Base-by-base conservation (phyloP, 2,329 filamentous ascomycete species). In the Monosporascus cannonballus region DNA sequence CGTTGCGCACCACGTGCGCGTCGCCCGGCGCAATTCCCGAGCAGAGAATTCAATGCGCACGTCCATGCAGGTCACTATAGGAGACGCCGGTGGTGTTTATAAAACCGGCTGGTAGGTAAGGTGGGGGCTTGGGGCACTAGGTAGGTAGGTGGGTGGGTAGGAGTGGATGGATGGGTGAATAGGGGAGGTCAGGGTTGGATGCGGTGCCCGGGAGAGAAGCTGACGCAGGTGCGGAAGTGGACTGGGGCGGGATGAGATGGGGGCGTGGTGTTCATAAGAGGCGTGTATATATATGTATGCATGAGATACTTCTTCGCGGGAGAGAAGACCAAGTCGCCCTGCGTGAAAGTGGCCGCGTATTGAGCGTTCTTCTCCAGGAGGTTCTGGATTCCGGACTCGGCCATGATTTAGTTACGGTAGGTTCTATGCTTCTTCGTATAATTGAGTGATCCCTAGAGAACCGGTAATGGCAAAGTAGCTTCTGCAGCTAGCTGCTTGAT, bases 1-100 rank as follows among this genome's bases (percentile, higher is more conserved):
- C 86, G 59, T 91, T 92, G 54, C 88, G 83, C 54, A 91, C 86
- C 34, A 91, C 81, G 68, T 94, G 89, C 0, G 89, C 89, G 58
- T 91, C 87, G 41, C 89, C 89, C 18, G 89, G 78, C 20, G 78
- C 72, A 53, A 92, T 85, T 8, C 85, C 86, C 51, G 90, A 1
- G 86, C 86, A 14, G 79, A 73, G 3, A 82, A 78, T 0, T 93
- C 78, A 60, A 85, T 74, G 49, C 89, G 83, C 5, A 89, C 86
- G 64, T 94, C 89, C 88, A 94, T 94, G 70, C 89, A 94, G 0
- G 87, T 89, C 45, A 93, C 78, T 79, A 27, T 20, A 9, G 4
- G 14, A 20, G 2, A 20, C 30, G 48, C 45, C 53, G 52, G 44
- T 68, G 62, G 36, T 42, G 27, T 36, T 27, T 52, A 27, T 20